Conservation (phyloP, 2,329 filamentous ascomycete genomes). For the Claviceps paspali region DNA sequence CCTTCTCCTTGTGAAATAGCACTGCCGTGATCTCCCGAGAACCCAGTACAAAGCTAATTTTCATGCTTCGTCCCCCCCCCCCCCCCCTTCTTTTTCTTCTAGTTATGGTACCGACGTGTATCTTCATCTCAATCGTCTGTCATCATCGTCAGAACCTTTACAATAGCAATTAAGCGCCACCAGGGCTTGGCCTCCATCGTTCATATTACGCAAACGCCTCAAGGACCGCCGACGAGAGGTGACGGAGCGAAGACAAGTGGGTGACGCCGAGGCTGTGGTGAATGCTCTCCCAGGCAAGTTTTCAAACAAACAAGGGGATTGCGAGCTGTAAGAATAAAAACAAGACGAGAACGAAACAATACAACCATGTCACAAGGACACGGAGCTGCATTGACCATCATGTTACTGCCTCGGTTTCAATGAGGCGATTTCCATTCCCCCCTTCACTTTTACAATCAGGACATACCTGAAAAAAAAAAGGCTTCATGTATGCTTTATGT, state of each 20-base stretch:
- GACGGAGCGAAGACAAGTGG: constrained; percentile 77
- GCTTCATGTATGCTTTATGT: no score
- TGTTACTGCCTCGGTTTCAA: no score
- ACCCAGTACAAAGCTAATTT: constrained; percentile 8
- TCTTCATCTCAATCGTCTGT: constrained; percentile 89
- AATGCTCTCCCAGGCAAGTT: constrained; percentile 28
- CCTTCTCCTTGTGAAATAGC: constrained; percentile 1
- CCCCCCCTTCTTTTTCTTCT: constrained; percentile 2
- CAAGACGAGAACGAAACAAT: neutral
- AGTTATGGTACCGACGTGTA: constrained; percentile 98
- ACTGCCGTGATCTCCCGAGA: constrained; percentile 4
- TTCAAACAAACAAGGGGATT: constrained; percentile 15
- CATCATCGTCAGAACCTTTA: constrained; percentile 86
- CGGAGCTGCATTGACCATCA: neutral
- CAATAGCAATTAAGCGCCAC: constrained; percentile 67
- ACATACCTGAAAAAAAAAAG: no score
- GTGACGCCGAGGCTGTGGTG: constrained; percentile 68
- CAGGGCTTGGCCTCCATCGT: constrained; percentile 18
- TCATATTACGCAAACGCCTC: constrained; percentile 47
- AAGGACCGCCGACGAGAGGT: constrained; percentile 52
- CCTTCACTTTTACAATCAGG: no score
- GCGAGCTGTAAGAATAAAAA: constrained; percentile 17
- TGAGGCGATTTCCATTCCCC: no score
- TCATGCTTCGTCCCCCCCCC: no score
- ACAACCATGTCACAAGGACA: neutral